These are phyloP conservation scores for Mycena epipterygia DNA, from an alignment of 768 basidiomycete genomes.

Conservation along the genomic window DNA sequence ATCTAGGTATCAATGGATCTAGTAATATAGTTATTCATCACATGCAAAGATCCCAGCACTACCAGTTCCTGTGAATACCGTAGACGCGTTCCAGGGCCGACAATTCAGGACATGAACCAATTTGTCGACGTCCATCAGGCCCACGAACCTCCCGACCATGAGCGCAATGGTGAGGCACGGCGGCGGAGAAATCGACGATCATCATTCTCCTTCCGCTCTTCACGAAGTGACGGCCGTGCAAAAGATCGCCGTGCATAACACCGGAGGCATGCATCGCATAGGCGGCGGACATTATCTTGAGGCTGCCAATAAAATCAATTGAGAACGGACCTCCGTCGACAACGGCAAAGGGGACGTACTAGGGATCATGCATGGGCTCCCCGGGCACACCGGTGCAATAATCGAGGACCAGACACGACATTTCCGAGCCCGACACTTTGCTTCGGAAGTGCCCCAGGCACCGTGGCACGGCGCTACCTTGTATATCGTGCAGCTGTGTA, in stretches of 20 bases:
- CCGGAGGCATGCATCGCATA: constrained; percentile 38
- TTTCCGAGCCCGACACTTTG: constrained; percentile 30
- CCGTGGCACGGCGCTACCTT: constrained; percentile 42
- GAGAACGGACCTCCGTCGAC: neutral
- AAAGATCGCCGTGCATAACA: constrained; percentile 41
- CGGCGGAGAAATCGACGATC: constrained; percentile 43
- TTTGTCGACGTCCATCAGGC: constrained; percentile 18
- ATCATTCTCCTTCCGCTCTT: constrained; percentile 32
- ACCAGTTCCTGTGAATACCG: constrained; percentile 5
- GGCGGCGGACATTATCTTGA: constrained; percentile 39
- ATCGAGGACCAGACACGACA: constrained; percentile 43
- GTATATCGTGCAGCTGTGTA: constrained; percentile 34
- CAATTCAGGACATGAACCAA: constrained; percentile 25
- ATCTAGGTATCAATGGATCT: too few species aligned
- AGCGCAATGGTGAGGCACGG: constrained; percentile 34
- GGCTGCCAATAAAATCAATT: constrained; percentile 27
- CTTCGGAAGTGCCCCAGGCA: constrained; percentile 40
- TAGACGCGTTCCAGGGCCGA: constrained; percentile 26
- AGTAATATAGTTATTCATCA: too few species aligned
- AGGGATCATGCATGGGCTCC: constrained; percentile 14
- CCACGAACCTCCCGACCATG: constrained; percentile 22
- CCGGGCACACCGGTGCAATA: constrained; percentile 33
- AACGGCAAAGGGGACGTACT: constrained; percentile 13
- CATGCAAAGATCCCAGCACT: neutral
- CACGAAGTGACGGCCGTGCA: constrained; percentile 40